Conservation (phyloP, 495 filamentous ascomycete genomes). For the Tuber microsphaerosporum region DNA sequence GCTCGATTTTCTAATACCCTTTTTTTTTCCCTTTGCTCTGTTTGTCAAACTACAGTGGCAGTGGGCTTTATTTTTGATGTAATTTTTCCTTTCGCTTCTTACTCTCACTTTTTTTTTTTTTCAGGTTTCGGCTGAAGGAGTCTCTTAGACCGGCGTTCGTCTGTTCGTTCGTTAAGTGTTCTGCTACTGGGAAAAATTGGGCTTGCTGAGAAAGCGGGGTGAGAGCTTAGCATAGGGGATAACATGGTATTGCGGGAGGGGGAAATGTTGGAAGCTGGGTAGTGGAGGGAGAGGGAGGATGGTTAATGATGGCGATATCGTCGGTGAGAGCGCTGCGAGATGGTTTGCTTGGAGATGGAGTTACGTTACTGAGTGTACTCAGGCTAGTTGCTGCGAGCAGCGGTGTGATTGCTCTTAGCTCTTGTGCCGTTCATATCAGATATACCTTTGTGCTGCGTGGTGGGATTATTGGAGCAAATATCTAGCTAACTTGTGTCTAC, state of each 20-base stretch:
- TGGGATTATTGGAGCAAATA: neutral
- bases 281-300: neutral
- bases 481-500: neutral
- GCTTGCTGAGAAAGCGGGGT: slow-evolving; percentile 8
- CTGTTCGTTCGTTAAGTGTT: slow-evolving; percentile 31
- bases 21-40: slow-evolving; percentile 14
- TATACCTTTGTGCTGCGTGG: neutral
- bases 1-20: slow-evolving; percentile 16
- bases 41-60: slow-evolving; percentile 9
- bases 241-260: neutral
- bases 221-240: neutral
- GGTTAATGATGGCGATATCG: neutral
- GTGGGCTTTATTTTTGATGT: neutral
- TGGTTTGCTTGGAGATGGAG: neutral
- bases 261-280: neutral
- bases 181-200: slow-evolving; percentile 13
- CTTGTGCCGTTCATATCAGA: neutral
- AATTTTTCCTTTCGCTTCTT: slow-evolving; percentile 22
- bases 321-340: neutral
- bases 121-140: slow-evolving; percentile 22
- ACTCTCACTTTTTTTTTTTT: slow-evolving; percentile 34
- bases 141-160: slow-evolving; percentile 35
- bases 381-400: neutral
- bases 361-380: neutral
- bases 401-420: neutral